Evolutionary conservation across 495 filamentous ascomycete species (phyloP).

Genomic region (Penicillium coffeae): DNA sequence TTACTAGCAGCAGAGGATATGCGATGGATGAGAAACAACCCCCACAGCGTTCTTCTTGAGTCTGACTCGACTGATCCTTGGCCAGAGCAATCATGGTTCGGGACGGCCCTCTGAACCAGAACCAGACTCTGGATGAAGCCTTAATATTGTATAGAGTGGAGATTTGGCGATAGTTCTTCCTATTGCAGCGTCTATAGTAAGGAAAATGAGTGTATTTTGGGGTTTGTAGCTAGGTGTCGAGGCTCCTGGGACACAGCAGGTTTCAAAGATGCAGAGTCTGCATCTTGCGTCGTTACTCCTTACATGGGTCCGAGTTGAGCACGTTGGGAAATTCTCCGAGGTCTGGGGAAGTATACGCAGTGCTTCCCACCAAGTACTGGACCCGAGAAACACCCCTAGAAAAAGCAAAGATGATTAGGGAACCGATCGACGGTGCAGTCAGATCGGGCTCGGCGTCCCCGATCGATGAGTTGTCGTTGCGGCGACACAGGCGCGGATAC

Average conservation of each 20-base stretch:
- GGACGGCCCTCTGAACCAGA: slow-evolving; percentile 23
- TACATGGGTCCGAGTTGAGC: slow-evolving; percentile 7
- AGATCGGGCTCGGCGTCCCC: slow-evolving; percentile 25
- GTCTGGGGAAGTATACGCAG: slow-evolving; percentile 1
- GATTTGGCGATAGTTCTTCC: background rate
- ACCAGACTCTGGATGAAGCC: slow-evolving; percentile 22
- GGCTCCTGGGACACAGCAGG: no score
- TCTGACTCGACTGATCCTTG: background rate
- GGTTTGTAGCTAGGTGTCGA: no score
- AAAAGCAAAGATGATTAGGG: slow-evolving; percentile 1
- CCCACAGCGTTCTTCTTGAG: background rate
- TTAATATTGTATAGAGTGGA: slow-evolving; percentile 2
- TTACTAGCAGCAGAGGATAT: background rate
- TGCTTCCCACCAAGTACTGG: background rate
- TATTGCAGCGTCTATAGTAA: no score
- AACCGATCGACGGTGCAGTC: slow-evolving; percentile 19
- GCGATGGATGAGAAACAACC: background rate
- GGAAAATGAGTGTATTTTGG: no score
- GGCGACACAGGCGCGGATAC: slow-evolving; percentile 20
- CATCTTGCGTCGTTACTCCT: background rate
- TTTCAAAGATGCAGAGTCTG: background rate
- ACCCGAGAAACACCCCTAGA: background rate
- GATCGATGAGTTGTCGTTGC: slow-evolving; percentile 26
- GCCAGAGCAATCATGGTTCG: slow-evolving; percentile 15
- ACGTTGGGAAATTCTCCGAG: slow-evolving; percentile 26